These are phyloP conservation scores for Phytophthora uliginosa DNA, from an alignment of 352 stramenopile genomes.

Conservation along the genomic window DNA sequence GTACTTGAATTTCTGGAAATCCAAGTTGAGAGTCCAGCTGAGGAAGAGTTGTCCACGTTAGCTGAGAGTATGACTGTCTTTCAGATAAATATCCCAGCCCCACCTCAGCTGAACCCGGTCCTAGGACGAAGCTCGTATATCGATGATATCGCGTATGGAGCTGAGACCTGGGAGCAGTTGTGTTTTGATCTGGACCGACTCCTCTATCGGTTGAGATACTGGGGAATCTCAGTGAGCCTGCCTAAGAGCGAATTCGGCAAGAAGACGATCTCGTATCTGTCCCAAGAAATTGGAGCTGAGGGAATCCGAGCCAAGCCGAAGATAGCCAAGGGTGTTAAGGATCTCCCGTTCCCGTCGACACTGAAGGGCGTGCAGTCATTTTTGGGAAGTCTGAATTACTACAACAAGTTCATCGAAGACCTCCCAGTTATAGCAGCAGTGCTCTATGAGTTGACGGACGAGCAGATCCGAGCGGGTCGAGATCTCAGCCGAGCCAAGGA, in stretches of 20 bases:
- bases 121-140: background rate
- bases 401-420: slow-evolving; percentile 10
- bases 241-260: background rate
- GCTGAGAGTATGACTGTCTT: background rate
- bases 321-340: background rate
- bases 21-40: background rate
- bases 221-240: background rate
- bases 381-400: background rate
- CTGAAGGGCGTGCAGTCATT: background rate
- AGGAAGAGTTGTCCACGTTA: too few species aligned
- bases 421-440: background rate
- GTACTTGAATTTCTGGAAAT: background rate
- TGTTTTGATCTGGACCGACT: background rate
- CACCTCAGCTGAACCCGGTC: background rate
- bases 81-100: background rate
- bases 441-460: background rate
- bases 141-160: slow-evolving; percentile 1
- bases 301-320: background rate
- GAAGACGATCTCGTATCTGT: background rate
- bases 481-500: background rate
- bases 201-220: background rate
- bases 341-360: background rate
- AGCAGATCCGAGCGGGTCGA: background rate
- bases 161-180: background rate
- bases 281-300: background rate